Percentiles rank a stretch among this genome's conserved stretches.
Evolutionary conservation across 1,284 basidiomycete genomes (phyloP).

Genomic region (Apiotrichum siamense): DNA sequence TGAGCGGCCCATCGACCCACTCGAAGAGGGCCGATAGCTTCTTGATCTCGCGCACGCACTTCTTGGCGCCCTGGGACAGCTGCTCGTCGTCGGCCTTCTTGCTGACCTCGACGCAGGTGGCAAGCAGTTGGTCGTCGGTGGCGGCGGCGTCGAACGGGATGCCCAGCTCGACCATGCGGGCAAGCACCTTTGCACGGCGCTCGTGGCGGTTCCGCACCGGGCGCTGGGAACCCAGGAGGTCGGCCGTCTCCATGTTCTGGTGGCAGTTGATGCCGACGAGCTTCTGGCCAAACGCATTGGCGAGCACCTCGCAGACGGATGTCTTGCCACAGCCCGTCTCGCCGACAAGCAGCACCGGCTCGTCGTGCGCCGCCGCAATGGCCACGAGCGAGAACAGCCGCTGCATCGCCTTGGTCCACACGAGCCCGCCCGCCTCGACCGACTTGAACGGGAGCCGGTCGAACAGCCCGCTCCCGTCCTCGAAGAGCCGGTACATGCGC

Average conservation of each 20-base stretch:
- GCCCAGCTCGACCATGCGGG: slow-evolving; percentile 35
- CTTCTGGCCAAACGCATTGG: slow-evolving; percentile 58
- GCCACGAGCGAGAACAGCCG: slow-evolving; percentile 79
- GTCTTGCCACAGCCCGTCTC: slow-evolving; percentile 98
- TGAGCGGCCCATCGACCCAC: slow-evolving; percentile 92
- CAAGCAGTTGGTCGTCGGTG: slow-evolving; percentile 29
- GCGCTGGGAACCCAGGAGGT: slow-evolving; percentile 88
- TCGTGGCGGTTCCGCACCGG: slow-evolving; percentile 76
- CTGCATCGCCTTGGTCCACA: slow-evolving; percentile 92
- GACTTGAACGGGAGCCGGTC: slow-evolving; percentile 27
- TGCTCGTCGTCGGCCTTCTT: slow-evolving; percentile 9
- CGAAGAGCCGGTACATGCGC: slow-evolving; percentile 61
- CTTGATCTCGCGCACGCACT: slow-evolving; percentile 44
- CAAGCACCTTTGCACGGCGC: slow-evolving; percentile 41
- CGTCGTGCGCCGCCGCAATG: slow-evolving; percentile 78
- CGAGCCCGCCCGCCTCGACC: slow-evolving; percentile 50
- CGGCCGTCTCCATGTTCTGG: slow-evolving; percentile 98
- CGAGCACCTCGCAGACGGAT: slow-evolving; percentile 87
- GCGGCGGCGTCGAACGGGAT: slow-evolving; percentile 15
- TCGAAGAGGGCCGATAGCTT: slow-evolving; percentile 72
- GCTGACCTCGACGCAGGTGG: slow-evolving; percentile 4
- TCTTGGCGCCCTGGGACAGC: slow-evolving; percentile 11
- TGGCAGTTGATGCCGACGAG: slow-evolving; percentile 88
- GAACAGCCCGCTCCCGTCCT: slow-evolving; percentile 48
- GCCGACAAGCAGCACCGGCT: slow-evolving; percentile 94